phyloP scores from a whole-genome alignment of 2,329 filamentous ascomycete species.

The Pseudopithomyces maydicus region DNA sequence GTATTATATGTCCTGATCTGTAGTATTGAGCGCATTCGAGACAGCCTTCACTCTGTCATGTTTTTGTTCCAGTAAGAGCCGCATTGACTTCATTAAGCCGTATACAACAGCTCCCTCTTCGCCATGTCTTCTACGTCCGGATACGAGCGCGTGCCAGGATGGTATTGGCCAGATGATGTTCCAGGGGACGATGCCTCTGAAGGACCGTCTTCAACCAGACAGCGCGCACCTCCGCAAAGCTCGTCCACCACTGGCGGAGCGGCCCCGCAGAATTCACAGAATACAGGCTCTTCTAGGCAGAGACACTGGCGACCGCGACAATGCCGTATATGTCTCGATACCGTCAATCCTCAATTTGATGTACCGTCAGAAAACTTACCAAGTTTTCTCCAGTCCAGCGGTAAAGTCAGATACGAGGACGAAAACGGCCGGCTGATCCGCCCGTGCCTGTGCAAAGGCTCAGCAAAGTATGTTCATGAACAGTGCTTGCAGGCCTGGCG shows the following conservation, averaged over 20 bases:
- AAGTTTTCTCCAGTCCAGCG: constrained; percentile 60
- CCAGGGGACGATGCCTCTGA: constrained; percentile 38
- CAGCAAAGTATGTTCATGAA: constrained; percentile 92
- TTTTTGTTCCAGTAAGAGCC: constrained; percentile 27
- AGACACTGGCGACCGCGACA: constrained; percentile 71
- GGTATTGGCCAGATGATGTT: constrained; percentile 54
- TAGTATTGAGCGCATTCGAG: constrained; percentile 15
- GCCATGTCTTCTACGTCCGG: constrained; percentile 50
- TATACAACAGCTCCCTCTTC: background rate
- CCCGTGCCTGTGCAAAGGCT: constrained; percentile 92
- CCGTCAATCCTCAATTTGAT: constrained; percentile 65
- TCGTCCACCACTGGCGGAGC: constrained; percentile 18
- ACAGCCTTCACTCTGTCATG: constrained; percentile 15
- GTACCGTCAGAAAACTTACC: constrained; percentile 59
- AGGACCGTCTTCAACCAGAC: constrained; percentile 20
- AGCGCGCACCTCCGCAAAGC: constrained; percentile 19
- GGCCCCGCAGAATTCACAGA: constrained; percentile 12
- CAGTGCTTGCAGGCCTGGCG: constrained; percentile 86
- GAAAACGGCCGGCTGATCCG: constrained; percentile 78
- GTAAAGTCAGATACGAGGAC: constrained; percentile 72
- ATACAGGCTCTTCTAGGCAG: constrained; percentile 25
- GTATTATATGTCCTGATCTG: constrained; percentile 6
- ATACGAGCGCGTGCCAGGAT: constrained; percentile 48
- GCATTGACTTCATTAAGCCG: constrained; percentile 20
- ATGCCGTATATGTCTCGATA: constrained; percentile 90